These are phyloP conservation scores for Phyllosticta ampelicida DNA, from an alignment of 2,329 filamentous ascomycete species.

Conservation along the genomic window DNA sequence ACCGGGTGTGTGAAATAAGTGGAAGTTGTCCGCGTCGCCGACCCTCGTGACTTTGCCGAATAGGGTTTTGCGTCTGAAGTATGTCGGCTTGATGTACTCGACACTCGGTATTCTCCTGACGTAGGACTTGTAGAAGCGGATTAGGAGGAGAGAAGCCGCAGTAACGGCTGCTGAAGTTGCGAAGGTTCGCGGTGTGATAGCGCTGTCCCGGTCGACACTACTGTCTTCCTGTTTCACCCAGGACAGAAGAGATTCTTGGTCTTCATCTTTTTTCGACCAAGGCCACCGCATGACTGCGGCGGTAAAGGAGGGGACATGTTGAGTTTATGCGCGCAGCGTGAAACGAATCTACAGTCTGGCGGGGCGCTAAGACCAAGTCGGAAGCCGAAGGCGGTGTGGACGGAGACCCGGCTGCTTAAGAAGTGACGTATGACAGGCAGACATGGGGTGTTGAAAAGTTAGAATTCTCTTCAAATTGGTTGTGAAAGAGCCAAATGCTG, in stretches of 20 bases:
- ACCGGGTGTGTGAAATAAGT: constrained; percentile 90
- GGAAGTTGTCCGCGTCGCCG: constrained; percentile 93
- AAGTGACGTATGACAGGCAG: neutral
- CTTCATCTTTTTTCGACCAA: constrained; percentile 25
- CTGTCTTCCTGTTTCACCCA: constrained; percentile 36
- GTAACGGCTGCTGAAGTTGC: constrained; percentile 46
- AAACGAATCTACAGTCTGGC: neutral
- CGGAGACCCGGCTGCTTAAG: neutral
- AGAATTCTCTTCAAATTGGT: neutral
- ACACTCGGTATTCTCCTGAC: constrained; percentile 75
- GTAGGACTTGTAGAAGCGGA: constrained; percentile 57
- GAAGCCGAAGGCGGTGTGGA: constrained; percentile 3
- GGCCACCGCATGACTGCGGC: constrained; percentile 31
- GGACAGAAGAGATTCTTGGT: constrained; percentile 15
- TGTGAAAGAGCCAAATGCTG: neutral
- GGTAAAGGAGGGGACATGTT: neutral
- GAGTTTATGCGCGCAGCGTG: neutral
- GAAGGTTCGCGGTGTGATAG: constrained; percentile 45
- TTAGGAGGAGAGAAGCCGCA: constrained; percentile 41
- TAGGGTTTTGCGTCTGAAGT: constrained; percentile 64
- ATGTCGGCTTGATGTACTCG: constrained; percentile 60
- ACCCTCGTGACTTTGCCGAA: constrained; percentile 86
- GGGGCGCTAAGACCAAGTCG: neutral
- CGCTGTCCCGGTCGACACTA: constrained; percentile 39
- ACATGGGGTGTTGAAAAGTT: neutral